A percentile compares a stretch with the other conserved stretches of the same genome.
Evolutionary conservation across 306 rosid genomes (phyloP).

Genomic region (Hippophae gyantsensis): DNA sequence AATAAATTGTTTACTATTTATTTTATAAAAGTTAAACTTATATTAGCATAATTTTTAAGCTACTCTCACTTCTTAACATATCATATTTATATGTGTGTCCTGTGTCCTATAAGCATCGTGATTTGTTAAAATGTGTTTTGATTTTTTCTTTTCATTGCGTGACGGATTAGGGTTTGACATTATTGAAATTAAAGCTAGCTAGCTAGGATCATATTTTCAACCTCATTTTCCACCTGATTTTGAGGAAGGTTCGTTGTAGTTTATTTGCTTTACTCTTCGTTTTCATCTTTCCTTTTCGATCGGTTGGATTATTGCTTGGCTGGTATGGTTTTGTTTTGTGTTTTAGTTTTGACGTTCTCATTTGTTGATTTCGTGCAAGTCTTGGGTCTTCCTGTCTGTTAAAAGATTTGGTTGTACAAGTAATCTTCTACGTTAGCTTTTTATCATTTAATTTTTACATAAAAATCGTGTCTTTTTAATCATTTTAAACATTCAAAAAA

Average conservation of each 20-base stretch:
- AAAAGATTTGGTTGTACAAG: not conserved
- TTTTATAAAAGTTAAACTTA: too few relatives aligned
- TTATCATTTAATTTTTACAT: not conserved
- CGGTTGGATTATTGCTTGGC: constrained; percentile 13
- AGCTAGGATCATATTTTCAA: not conserved
- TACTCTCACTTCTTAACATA: too few relatives aligned
- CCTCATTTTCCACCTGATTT: constrained; percentile 7
- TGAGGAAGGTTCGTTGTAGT: constrained; percentile 23
- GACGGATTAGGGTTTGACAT: constrained; percentile 38
- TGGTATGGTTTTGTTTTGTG: constrained; percentile 10
- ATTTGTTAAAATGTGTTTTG: not conserved
- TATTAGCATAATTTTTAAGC: too few relatives aligned
- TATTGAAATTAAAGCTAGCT: constrained; percentile 4
- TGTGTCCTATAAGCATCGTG: not conserved
- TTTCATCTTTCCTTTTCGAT: not conserved
- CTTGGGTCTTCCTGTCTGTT: constrained; percentile 25
- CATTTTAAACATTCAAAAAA: too few relatives aligned
- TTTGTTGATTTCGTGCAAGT: not conserved
- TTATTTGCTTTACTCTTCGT: constrained; percentile 30
- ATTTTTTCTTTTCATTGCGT: constrained; percentile 36
- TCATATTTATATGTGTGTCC: too few relatives aligned
- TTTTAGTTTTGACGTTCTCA: too few relatives aligned
- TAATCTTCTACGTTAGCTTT: not conserved
- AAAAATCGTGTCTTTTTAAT: too few relatives aligned
- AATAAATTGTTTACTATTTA: too few relatives aligned